phyloP scores from a whole-genome alignment of 2,329 filamentous ascomycete species.

The Colletotrichum sp. region DNA sequence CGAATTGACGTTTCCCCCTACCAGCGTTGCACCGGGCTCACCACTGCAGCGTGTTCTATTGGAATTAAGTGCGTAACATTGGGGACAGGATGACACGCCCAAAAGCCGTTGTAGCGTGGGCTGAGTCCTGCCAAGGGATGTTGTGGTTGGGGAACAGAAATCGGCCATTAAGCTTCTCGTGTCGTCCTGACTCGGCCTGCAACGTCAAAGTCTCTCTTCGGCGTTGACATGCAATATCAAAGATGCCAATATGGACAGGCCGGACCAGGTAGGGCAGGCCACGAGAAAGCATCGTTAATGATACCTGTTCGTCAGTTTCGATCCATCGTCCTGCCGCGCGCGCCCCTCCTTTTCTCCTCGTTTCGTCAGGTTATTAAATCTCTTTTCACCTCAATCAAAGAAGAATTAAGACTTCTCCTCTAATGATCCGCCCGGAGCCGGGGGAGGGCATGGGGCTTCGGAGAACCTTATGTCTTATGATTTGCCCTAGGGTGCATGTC shows the following conservation, averaged over 20 bases:
- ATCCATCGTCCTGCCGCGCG: not conserved
- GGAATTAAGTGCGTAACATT: not conserved
- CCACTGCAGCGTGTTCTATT: not conserved
- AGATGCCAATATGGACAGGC: not conserved
- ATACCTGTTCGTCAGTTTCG: not conserved
- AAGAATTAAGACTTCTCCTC: not conserved
- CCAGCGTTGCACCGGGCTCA: not conserved
- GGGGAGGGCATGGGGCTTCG: not conserved
- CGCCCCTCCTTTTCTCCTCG: not conserved
- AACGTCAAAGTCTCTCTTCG: not conserved
- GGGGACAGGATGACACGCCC: not conserved
- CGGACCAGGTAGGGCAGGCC: not conserved
- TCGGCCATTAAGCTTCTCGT: not conserved
- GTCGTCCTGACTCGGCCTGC: constrained; percentile 14
- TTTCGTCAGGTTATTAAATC: not conserved
- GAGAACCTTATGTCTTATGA: not conserved
- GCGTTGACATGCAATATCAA: not conserved
- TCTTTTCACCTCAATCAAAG: not conserved
- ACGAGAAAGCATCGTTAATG: not conserved
- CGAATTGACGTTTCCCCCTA: not conserved
- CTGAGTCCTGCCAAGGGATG: not conserved
- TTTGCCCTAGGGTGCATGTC: not conserved
- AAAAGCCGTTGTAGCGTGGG: not conserved
- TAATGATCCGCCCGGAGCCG: not conserved
- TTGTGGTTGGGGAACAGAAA: not conserved